phyloP scores from a whole-genome alignment of 2,329 filamentous ascomycete genomes.

The Tolypocladium cylindrosporum region DNA sequence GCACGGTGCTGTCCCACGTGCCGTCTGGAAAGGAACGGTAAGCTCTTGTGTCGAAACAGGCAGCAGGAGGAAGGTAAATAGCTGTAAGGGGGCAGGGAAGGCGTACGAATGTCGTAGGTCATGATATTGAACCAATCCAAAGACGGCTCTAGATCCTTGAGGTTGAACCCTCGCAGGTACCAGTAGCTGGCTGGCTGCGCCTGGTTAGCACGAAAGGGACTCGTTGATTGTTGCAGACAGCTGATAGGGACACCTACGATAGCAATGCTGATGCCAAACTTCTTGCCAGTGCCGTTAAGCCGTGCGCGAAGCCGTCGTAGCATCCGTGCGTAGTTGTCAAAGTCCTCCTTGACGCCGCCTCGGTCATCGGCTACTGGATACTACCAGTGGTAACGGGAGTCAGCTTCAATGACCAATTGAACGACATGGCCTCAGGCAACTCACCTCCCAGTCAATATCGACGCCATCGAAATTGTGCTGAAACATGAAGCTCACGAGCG shows the following conservation, averaged over 20 bases:
- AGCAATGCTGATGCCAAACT: neutral
- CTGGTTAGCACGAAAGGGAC: neutral
- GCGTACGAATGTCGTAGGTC: neutral
- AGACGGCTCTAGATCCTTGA: neutral
- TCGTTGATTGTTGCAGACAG: too few relatives aligned
- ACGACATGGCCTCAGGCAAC: too few relatives aligned
- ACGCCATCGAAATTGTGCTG: neutral
- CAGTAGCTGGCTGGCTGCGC: neutral
- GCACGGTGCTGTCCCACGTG: neutral
- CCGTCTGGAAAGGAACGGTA: neutral
- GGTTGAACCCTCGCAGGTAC: neutral
- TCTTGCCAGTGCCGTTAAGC: neutral
- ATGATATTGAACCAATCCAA: neutral
- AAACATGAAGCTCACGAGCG: slow-evolving; percentile 6
- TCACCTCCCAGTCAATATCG: neutral
- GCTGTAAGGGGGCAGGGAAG: too few relatives aligned
- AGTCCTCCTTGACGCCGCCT: neutral
- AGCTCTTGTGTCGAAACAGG: too few relatives aligned
- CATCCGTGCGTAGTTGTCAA: neutral
- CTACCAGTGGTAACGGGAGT: too few relatives aligned
- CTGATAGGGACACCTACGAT: too few relatives aligned
- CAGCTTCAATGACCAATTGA: too few relatives aligned
- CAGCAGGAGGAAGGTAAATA: too few relatives aligned
- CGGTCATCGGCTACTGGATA: neutral
- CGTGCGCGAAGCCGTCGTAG: neutral